Evolutionary conservation across 768 basidiomycete genomes (phyloP).

Genomic region (Boletellus ananiceps): DNA sequence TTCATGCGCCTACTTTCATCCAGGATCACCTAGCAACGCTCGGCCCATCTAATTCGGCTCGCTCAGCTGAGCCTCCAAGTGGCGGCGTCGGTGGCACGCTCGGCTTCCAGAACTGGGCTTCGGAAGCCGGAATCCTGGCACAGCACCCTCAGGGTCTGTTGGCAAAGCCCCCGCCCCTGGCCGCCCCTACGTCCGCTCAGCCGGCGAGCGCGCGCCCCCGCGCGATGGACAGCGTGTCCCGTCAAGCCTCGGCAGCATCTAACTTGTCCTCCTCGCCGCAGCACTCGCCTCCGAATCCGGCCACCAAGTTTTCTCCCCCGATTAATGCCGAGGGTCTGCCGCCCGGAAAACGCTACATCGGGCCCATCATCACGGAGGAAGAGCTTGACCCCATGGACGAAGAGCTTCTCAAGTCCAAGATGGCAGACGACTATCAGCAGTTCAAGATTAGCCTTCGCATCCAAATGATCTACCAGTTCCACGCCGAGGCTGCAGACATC

Average conservation of each 20-base stretch:
- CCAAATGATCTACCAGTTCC: slow-evolving; percentile 33
- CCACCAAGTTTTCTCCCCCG: slow-evolving; percentile 27
- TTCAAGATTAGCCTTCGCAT: slow-evolving; percentile 31
- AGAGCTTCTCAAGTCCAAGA: slow-evolving; percentile 28
- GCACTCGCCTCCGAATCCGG: slow-evolving; percentile 21
- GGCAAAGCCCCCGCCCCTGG: slow-evolving; percentile 1
- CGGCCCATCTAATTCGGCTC: slow-evolving; percentile 21
- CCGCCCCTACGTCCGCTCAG: slow-evolving; percentile 6
- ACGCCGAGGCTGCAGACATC: slow-evolving; percentile 26
- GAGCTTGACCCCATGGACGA: slow-evolving; percentile 26
- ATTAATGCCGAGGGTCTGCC: slow-evolving; percentile 15
- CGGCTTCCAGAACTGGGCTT: slow-evolving; percentile 31
- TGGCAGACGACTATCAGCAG: slow-evolving; percentile 30
- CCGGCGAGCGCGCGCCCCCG: slow-evolving; percentile 20
- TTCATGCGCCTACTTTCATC: background rate
- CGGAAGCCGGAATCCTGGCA: slow-evolving; percentile 25
- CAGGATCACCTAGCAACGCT: slow-evolving; percentile 30
- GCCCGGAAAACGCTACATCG: slow-evolving; percentile 31
- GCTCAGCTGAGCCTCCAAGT: slow-evolving; percentile 16
- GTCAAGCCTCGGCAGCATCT: slow-evolving; percentile 27
- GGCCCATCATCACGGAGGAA: slow-evolving; percentile 28
- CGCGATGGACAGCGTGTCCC: slow-evolving; percentile 28
- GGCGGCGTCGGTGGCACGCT: slow-evolving; percentile 7
- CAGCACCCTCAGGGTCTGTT: slow-evolving; percentile 15
- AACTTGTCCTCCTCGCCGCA: slow-evolving; percentile 24